Evolutionary conservation across 805 yeast species (phyloP).

Genomic region (Candida sakaeoensis): DNA sequence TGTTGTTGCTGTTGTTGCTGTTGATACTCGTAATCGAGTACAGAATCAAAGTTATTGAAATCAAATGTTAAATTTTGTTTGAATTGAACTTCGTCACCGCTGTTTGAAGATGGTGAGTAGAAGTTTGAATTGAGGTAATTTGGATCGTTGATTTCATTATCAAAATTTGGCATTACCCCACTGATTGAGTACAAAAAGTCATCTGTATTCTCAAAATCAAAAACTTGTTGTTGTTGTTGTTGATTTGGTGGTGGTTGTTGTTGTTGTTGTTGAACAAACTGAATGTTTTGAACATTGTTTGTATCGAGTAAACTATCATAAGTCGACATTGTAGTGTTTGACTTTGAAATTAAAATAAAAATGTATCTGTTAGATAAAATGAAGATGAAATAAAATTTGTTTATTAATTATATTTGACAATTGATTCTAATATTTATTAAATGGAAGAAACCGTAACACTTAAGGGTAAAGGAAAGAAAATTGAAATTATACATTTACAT

Average conservation of each 20-base stretch:
- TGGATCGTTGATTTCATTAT: constrained; percentile 5
- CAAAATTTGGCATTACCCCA: constrained; percentile 17
- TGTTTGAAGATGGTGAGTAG: constrained; percentile 8
- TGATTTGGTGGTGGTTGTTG: neutral
- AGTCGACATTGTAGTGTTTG: neutral
- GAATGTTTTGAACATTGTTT: neutral
- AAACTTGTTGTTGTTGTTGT: constrained; percentile 10
- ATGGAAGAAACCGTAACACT: neutral
- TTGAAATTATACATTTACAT: no score
- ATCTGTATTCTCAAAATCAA: constrained; percentile 29
- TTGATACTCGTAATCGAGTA: constrained; percentile 2
- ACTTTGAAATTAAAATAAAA: no score
- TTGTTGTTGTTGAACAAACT: constrained; percentile 3
- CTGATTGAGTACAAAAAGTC: constrained; percentile 25
- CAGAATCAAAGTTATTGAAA: neutral
- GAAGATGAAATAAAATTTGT: no score
- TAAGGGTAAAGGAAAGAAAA: neutral
- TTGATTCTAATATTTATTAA: no score
- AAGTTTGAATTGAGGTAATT: constrained; percentile 6
- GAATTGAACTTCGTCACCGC: constrained; percentile 8
- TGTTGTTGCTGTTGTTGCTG: constrained; percentile 2
- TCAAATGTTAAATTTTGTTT: neutral
- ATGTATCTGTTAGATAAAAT: no score
- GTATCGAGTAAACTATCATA: neutral
- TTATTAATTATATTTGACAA: no score